Evolutionary conservation across 331 rosid species (phyloP).

Genomic region (Quercus tomentella): DNA sequence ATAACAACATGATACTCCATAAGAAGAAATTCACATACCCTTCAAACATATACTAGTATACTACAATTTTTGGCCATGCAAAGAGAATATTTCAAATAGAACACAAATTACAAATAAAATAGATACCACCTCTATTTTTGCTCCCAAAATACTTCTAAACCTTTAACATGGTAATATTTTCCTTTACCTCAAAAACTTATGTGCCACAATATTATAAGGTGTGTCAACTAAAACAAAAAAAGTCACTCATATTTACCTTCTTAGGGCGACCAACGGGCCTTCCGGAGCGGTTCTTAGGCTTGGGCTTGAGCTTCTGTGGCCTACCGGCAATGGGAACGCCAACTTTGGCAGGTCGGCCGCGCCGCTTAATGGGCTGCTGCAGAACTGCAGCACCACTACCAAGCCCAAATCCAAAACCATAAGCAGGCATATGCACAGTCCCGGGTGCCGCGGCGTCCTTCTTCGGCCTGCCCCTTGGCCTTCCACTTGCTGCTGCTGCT

Average conservation of each 20-base stretch:
- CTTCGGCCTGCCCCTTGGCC: conserved; percentile 67
- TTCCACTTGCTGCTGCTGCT: background rate
- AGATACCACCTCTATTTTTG: no score
- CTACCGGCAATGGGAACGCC: background rate
- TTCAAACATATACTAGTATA: no score
- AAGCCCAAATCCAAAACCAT: background rate
- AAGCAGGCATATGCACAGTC: background rate
- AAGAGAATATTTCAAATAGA: no score
- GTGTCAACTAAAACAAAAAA: no score
- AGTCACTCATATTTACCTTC: conserved; percentile 37
- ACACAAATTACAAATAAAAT: no score
- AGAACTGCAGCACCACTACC: background rate
- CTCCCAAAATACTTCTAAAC: no score
- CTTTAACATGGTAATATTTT: no score
- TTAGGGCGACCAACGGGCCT: conserved; percentile 79
- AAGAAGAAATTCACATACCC: no score
- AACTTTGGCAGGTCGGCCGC: conserved; percentile 32
- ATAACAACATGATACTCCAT: no score
- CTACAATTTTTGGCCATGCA: no score
- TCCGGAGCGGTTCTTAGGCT: conserved; percentile 14
- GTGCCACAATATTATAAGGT: no score
- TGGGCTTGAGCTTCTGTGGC: background rate
- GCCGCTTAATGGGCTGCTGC: background rate
- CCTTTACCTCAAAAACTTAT: no score
- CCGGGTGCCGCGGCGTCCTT: conserved; percentile 10